Percentiles rank a stretch among this genome's conserved stretches.
phyloP scores from a whole-genome alignment of 768 basidiomycete genomes.

The Leccinum incarnatum region DNA sequence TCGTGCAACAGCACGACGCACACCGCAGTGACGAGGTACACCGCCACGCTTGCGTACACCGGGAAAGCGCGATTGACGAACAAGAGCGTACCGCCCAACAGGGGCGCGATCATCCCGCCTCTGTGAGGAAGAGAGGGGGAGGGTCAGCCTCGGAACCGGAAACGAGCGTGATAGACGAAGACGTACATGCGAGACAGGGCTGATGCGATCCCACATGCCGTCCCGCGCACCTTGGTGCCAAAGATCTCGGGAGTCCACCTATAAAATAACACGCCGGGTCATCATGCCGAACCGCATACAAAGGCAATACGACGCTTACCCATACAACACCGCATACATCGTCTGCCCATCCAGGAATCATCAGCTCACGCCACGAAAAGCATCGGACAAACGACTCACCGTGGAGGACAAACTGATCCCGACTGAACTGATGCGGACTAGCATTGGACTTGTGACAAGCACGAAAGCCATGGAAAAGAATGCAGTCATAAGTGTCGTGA shows the following conservation, averaged over 20 bases:
- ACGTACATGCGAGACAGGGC: slow-evolving; percentile 81
- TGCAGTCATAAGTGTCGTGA: slow-evolving; percentile 73
- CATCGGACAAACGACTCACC: slow-evolving; percentile 14
- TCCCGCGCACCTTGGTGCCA: slow-evolving; percentile 80
- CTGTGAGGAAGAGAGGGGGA: slow-evolving; percentile 34
- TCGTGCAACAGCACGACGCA: slow-evolving; percentile 63
- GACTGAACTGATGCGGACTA: slow-evolving; percentile 66
- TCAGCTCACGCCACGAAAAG: neutral
- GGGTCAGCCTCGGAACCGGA: neutral
- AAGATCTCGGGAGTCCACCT: slow-evolving; percentile 88
- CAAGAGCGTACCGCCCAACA: slow-evolving; percentile 72
- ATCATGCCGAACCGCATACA: neutral
- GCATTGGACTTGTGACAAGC: slow-evolving; percentile 51
- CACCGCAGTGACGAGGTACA: slow-evolving; percentile 60
- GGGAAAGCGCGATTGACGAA: slow-evolving; percentile 67
- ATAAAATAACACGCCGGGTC: neutral
- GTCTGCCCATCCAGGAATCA: slow-evolving; percentile 38
- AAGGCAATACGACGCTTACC: slow-evolving; percentile 28
- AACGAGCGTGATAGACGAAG: neutral
- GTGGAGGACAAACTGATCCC: slow-evolving; percentile 78
- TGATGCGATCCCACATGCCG: slow-evolving; percentile 84
- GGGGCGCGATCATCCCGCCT: slow-evolving; percentile 86
- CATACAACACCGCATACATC: slow-evolving; percentile 88
- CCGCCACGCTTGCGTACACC: slow-evolving; percentile 68
- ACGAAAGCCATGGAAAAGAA: slow-evolving; percentile 72